phyloP scores from a whole-genome alignment of 2,329 filamentous ascomycete genomes.

The Karstenula rhodostoma region DNA sequence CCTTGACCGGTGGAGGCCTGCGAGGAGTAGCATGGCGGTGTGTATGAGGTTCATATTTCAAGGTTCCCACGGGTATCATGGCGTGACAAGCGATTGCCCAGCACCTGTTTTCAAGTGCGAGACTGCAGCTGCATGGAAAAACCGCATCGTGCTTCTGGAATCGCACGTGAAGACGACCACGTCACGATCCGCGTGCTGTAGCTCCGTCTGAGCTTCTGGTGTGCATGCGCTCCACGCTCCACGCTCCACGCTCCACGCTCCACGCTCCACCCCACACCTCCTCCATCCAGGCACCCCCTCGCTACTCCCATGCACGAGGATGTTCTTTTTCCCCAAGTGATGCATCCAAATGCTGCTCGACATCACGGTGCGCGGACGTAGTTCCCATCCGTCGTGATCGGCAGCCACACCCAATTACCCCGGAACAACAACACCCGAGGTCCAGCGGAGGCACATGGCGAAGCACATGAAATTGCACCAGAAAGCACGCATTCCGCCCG shows the following conservation, averaged over 20 bases:
- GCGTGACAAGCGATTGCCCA: not conserved
- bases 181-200: slow-evolving; percentile 4
- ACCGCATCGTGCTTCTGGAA: not conserved
- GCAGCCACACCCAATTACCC: not conserved
- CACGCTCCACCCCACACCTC: slow-evolving; percentile 1
- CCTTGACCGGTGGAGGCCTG: not conserved
- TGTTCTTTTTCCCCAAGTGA: not conserved
- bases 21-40: not conserved
- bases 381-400: not conserved
- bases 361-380: not conserved
- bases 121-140: not conserved
- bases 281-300: slow-evolving; percentile 2
- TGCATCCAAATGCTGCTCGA: not conserved
- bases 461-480: not conserved
- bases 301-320: slow-evolving; percentile 7
- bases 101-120: not conserved
- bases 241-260: not conserved
- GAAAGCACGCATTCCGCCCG: not conserved
- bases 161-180: slow-evolving; percentile 3
- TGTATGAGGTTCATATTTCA: not conserved
- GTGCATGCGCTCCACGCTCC: not conserved
- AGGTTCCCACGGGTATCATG: not conserved
- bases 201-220: not conserved
- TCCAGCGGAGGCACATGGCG: not conserved
- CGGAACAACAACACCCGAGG: slow-evolving; percentile 3